Base-by-base conservation (phyloP, 805 yeast genomes). In the Zygoascus biomembranicola region DNA sequence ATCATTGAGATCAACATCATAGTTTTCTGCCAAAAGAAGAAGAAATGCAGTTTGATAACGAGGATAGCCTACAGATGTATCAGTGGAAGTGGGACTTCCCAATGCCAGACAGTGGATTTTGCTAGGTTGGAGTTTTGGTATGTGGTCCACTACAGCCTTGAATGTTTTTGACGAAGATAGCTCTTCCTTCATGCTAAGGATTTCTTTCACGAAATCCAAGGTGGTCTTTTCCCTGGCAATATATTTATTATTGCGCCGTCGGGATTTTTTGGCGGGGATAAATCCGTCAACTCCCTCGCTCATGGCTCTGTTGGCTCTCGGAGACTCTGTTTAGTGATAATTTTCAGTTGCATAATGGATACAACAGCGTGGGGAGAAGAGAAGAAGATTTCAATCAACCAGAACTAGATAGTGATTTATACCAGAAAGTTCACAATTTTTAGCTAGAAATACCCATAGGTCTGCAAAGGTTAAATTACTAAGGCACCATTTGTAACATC, bases 61-160 rank as follows among this genome's bases (percentile, higher is more conserved):
- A n/a, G 51, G 13, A n/a, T 10, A 9, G 2, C 16, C 8, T 8
- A 43, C 85, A 23, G 78, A 77, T n/a, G 62, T 65, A 52, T 79
- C 83, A 23, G 58, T 59, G 6, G 77, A 77, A 13, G 77, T 66
- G 3, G 88, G 85, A 5, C 81, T 74, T 0, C 95, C 95, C 19
- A 87, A 69, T 0, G 92, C 95, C 32, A 87, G 66, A 61, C 92
- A 86, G 59, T 89, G 70, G 56, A 87, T 74, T 14, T 47, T 26
- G 11, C 35, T 45, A 35, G 39, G 39, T 35, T 35, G 5, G 13
- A 35, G 39, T 35, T 10, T 19, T 8, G 48, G 37, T 11, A 54
- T 32, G 13, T 41, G 48, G 1, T 31, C 47, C 10, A 35, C 28
- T 8, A 55, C 42, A 32, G 39, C 41, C 28, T 42, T 26, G 41